Evolutionary conservation across 2,329 filamentous ascomycete genomes (phyloP), one percentile per base, ranked within the genome.

Genomic region (Allantophomopsis lycopodina): DNA sequence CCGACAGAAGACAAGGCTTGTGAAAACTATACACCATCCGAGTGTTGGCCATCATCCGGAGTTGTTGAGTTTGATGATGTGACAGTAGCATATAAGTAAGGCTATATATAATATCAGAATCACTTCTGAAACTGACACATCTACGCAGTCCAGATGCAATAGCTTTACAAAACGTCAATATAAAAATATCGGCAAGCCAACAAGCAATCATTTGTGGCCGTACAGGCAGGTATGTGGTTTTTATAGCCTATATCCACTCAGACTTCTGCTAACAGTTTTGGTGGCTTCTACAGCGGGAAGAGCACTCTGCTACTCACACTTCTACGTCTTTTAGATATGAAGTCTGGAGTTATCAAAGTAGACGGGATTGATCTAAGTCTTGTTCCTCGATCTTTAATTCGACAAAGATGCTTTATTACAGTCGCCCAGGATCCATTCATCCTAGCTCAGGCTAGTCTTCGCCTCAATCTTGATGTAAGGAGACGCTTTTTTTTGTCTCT

Each of bases 121-220:
- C n/a, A n/a, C n/a, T n/a, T n/a, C n/a, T n/a, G n/a, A n/a, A n/a
- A n/a, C n/a, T n/a, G n/a, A n/a, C n/a, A n/a, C n/a, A n/a, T n/a
- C n/a, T 47, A 42, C 14, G 38, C 44, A 12, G 31, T 37, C 23
- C 21, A 21, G 21, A 20, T 12, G 18, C 11, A 13, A 14, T 15
- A 10, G 20, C 32, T 23, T 18, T 39, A 4, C 16, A 34, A 13
- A 32, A 35, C 34, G 31, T 39, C 21, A 39, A 23, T 23, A 7
- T 39, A 16, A 34, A 31, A 20, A 39, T 39, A 5, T 12, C 16
- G 14, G 30, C 38, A 1, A 68, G 68, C 0, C 60, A 70, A 45
- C 66, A 65, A 40, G 52, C 69, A 6, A 60, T 64, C 2, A 55
- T 74, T 6, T 69, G 65, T 30, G 71, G 71, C 1, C 63, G 70